These are phyloP conservation scores for Chaetomium tenue DNA, from an alignment of 495 filamentous ascomycete species.

Conservation along the genomic window DNA sequence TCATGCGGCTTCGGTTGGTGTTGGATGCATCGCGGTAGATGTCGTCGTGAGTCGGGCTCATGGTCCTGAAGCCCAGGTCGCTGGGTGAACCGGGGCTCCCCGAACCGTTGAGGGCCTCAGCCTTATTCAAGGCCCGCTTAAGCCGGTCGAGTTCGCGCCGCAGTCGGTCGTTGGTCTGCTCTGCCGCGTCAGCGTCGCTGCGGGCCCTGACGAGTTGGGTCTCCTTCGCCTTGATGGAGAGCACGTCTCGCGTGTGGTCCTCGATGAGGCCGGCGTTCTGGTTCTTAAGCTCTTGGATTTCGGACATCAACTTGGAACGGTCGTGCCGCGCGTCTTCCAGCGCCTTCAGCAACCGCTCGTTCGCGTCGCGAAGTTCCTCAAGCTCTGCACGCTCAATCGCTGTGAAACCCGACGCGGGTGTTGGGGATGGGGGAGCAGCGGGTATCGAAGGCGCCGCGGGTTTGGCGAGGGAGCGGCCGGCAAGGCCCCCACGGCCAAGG, in stretches of 20 bases:
- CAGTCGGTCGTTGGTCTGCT: conserved; percentile 76
- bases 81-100: conserved; percentile 43
- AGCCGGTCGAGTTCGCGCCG: conserved; percentile 87
- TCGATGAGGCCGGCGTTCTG: conserved; percentile 96
- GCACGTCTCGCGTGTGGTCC: conserved; percentile 91
- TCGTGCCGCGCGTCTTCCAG: conserved; percentile 76
- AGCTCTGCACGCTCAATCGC: conserved; percentile 82
- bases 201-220: conserved; percentile 91
- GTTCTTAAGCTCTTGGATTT: conserved; percentile 85
- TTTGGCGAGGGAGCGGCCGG: conserved; percentile 83
- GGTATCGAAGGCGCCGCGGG: conserved; percentile 50
- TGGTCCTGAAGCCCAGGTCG: conserved; percentile 33
- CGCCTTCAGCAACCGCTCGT: conserved; percentile 68
- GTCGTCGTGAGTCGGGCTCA: conserved; percentile 49
- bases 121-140: conserved; percentile 67
- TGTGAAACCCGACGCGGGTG: conserved; percentile 58
- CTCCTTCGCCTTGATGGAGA: conserved; percentile 97
- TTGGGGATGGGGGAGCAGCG: conserved; percentile 45
- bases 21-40: conserved; percentile 56
- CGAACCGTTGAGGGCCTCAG: conserved; percentile 48
- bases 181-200: conserved; percentile 83
- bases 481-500: conserved; percentile 73
- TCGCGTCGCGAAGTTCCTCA: conserved; percentile 79
- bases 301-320: conserved; percentile 67
- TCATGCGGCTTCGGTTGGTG: conserved; percentile 52